A percentile compares a stretch with the other conserved stretches of the same genome.
Evolutionary conservation across 495 filamentous ascomycete genomes (phyloP).

Genomic region (Lepraria neglecta): DNA sequence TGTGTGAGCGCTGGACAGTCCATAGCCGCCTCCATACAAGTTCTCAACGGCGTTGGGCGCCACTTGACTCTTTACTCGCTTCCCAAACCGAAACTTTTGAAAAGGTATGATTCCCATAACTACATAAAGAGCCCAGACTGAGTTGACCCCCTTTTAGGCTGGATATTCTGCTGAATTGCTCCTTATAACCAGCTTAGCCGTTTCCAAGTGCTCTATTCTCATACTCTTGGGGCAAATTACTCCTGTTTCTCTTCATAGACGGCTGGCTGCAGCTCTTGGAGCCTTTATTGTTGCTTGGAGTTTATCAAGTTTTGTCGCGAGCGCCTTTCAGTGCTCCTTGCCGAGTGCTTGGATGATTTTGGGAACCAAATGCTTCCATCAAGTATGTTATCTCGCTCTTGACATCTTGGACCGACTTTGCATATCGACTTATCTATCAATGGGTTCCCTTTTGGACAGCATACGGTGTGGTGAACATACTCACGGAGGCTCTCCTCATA

Average conservation of each 20-base stretch:
- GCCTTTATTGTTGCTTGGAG: conserved; percentile 34
- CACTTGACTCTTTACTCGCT: conserved; percentile 3
- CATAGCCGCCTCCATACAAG: conserved; percentile 10
- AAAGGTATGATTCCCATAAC: background rate
- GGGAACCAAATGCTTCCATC: conserved; percentile 34
- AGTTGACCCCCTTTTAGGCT: conserved; percentile 22
- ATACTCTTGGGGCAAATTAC: conserved; percentile 30
- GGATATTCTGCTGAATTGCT: conserved; percentile 35
- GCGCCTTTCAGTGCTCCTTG: conserved; percentile 40
- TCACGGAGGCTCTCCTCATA: conserved; percentile 39
- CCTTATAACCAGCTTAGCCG: conserved; percentile 30
- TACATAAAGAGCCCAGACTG: background rate
- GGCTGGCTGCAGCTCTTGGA: conserved; percentile 27
- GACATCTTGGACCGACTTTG: background rate
- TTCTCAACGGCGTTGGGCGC: conserved; percentile 16
- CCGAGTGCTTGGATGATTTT: conserved; percentile 38
- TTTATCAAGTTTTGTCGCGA: conserved; percentile 32
- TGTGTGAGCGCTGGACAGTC: conserved; percentile 14
- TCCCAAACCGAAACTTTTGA: conserved; percentile 12
- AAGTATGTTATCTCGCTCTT: conserved; percentile 26
- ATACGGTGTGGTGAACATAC: conserved; percentile 38
- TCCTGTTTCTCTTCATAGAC: conserved; percentile 25
- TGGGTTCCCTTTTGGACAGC: conserved; percentile 39
- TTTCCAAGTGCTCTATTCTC: conserved; percentile 36
- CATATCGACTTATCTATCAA: conserved; percentile 6